Percentiles rank a stretch among this genome's conserved stretches.
Evolutionary conservation across 2,329 filamentous ascomycete genomes (phyloP).

Genomic region (Tolypocladium ophioglossoides): DNA sequence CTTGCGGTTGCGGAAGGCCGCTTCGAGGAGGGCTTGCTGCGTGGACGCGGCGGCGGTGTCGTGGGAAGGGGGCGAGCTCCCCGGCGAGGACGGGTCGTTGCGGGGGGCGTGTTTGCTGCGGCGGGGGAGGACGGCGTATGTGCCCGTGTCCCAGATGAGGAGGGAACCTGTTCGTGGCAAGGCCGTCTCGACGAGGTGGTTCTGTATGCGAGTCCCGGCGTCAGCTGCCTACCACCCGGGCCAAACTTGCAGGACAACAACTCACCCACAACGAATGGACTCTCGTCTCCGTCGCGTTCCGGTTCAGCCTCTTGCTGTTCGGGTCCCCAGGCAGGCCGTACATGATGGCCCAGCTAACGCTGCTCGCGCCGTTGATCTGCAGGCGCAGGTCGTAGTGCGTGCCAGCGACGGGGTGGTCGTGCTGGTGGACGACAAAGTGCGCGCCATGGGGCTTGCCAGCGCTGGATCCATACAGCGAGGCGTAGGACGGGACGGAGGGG

Average conservation of each 20-base stretch:
- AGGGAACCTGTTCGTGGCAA: constrained; percentile 44
- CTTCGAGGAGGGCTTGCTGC: constrained; percentile 36
- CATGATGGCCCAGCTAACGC: constrained; percentile 55
- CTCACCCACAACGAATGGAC: constrained; percentile 49
- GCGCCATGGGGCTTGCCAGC: constrained; percentile 22
- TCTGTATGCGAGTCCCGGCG: constrained; percentile 25
- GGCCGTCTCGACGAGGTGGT: constrained; percentile 50
- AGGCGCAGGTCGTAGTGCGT: constrained; percentile 59
- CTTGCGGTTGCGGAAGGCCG: constrained; percentile 43
- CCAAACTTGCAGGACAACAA: not conserved
- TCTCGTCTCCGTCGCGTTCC: constrained; percentile 52
- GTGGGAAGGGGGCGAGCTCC: constrained; percentile 9
- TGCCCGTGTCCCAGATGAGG: constrained; percentile 53
- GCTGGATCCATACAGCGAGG: constrained; percentile 24
- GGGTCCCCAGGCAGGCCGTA: constrained; percentile 50
- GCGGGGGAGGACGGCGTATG: constrained; percentile 42
- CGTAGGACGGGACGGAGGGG: constrained; percentile 24
- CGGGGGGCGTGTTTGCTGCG: constrained; percentile 20
- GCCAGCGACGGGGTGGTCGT: constrained; percentile 61
- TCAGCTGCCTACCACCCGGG: not conserved
- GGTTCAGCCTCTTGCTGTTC: constrained; percentile 40
- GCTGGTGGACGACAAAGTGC: constrained; percentile 63
- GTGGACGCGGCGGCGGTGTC: constrained; percentile 14
- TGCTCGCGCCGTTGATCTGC: constrained; percentile 58
- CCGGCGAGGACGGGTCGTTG: constrained; percentile 20